These are phyloP conservation scores for Arctostaphylos glauca DNA, from an alignment of 148 eudicot species.

Conservation along the genomic window DNA sequence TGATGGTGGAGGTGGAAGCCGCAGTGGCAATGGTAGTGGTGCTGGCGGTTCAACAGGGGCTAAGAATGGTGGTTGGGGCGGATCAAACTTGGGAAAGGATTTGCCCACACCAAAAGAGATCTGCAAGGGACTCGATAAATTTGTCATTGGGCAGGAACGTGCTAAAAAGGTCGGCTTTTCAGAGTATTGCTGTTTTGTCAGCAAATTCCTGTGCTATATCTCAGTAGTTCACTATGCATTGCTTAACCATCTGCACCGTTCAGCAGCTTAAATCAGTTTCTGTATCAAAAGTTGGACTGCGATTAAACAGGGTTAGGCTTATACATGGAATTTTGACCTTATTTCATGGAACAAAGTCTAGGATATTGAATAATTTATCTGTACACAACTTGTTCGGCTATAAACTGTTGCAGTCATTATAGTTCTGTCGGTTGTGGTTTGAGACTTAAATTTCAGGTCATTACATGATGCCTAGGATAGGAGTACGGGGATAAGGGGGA, in stretches of 20 bases:
- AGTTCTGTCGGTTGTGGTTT: neutral
- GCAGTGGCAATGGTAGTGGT: constrained; percentile 15
- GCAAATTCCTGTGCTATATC: neutral
- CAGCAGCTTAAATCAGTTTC: neutral
- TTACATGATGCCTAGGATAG: no score
- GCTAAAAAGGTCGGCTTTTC: constrained; percentile 64
- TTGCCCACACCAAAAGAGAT: constrained; percentile 86
- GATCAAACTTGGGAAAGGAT: constrained; percentile 61
- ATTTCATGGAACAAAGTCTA: neutral
- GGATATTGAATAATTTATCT: neutral
- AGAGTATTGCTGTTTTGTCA: neutral
- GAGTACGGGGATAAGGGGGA: no score
- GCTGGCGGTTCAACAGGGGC: constrained; percentile 32
- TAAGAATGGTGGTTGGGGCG: constrained; percentile 57
- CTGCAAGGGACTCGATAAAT: constrained; percentile 68
- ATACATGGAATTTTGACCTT: neutral
- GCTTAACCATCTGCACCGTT: neutral
- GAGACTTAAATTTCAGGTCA: no score
- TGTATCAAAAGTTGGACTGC: neutral
- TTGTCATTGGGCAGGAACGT: constrained; percentile 70
- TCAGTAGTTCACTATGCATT: neutral
- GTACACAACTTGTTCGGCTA: neutral
- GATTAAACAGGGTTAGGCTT: neutral
- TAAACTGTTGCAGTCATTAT: neutral
- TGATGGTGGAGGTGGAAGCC: constrained; percentile 25